These are phyloP conservation scores for Apiospora arundinis DNA, from an alignment of 2,329 filamentous ascomycete species.

Conservation along the genomic window DNA sequence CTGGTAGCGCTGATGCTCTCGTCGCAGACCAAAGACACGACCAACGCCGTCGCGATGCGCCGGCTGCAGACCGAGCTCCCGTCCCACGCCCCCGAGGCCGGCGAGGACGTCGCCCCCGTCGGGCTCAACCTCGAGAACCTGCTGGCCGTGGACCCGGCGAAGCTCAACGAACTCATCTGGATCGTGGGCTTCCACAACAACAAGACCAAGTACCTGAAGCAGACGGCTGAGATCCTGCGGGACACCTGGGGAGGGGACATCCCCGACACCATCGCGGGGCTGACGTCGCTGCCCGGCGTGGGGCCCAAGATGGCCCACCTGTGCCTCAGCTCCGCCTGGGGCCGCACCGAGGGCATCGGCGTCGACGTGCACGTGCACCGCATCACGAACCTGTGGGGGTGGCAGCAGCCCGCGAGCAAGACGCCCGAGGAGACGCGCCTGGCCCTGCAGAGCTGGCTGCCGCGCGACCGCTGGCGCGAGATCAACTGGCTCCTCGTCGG, in stretches of 20 bases:
- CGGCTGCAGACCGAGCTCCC: constrained; percentile 77
- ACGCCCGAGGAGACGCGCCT: constrained; percentile 82
- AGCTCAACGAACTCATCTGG: constrained; percentile 76
- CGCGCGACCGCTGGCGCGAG: constrained; percentile 84
- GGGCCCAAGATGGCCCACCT: constrained; percentile 96
- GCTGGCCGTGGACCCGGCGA: constrained; percentile 69
- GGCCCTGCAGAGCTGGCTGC: constrained; percentile 82
- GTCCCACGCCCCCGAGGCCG: constrained; percentile 47
- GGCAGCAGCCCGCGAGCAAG: constrained; percentile 72
- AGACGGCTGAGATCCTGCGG: constrained; percentile 73
- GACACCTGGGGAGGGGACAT: constrained; percentile 79
- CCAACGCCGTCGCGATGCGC: constrained; percentile 83
- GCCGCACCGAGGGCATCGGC: constrained; percentile 75
- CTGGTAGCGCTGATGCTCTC: constrained; percentile 89
- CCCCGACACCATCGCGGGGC: constrained; percentile 75
- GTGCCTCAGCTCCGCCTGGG: constrained; percentile 77
- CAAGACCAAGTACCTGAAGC: constrained; percentile 85
- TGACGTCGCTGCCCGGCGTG: constrained; percentile 82
- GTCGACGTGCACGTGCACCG: constrained; percentile 96
- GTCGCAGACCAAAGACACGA: constrained; percentile 91
- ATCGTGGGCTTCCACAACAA: constrained; percentile 94
- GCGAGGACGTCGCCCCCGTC: constrained; percentile 38
- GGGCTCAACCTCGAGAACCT: constrained; percentile 79
- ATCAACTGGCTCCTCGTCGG: constrained; percentile 92
- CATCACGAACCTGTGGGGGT: constrained; percentile 93